These are phyloP conservation scores for Vicia faba DNA, from an alignment of 306 rosid species.

Conservation along the genomic window DNA sequence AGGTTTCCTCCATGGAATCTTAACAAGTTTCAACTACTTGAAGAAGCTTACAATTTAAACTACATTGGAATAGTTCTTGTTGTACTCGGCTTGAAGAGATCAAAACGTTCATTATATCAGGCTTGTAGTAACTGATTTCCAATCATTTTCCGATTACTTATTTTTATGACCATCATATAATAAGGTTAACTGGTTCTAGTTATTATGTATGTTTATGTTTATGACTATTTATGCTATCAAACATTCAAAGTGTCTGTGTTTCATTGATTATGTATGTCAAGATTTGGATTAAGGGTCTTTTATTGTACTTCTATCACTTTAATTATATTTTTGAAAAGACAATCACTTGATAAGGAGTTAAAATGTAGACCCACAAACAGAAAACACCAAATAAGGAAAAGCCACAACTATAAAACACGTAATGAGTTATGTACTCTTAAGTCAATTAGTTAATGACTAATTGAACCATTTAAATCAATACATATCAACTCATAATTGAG, in stretches of 20 bases:
- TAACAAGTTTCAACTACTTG: conserved; percentile 59
- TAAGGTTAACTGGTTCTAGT: not conserved
- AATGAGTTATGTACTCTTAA: not conserved
- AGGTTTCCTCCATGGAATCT: conserved; percentile 80
- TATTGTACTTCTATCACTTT: not conserved
- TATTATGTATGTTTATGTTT: not conserved
- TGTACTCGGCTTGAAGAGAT: conserved; percentile 55
- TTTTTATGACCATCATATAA: not conserved
- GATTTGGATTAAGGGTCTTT: not conserved
- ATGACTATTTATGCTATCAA: not conserved
- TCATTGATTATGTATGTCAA: not conserved
- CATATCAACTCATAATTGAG: not conserved
- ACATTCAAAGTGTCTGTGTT: not conserved
- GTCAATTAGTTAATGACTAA: not conserved
- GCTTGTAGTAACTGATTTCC: conserved; percentile 6
- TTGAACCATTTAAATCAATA: not conserved
- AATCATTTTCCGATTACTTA: not conserved
- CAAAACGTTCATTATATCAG: conserved; percentile 24
- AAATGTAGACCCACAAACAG: not conserved
- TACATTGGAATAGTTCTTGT: conserved; percentile 55
- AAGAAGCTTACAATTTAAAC: conserved; percentile 50
- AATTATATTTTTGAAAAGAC: not conserved
- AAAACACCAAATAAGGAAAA: not conserved
- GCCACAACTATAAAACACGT: not conserved
- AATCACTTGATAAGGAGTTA: not conserved